Base-by-base conservation (phyloP, 202 grass and related monocot genomes). In the Tripidium arundinaceum region DNA sequence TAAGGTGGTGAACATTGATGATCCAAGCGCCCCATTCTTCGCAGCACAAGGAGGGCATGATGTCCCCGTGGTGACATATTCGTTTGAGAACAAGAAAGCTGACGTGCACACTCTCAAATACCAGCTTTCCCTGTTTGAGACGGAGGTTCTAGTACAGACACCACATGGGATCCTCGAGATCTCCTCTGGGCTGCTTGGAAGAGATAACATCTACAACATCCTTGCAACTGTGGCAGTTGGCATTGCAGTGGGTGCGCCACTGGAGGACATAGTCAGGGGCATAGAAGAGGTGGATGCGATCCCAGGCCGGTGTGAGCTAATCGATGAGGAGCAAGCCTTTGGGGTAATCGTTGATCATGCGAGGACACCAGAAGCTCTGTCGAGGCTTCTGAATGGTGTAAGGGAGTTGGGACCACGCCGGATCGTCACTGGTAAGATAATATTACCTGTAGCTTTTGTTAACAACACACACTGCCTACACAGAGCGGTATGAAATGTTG, bases 241-340 rank as follows among this genome's bases (percentile, higher is more conserved):
- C 47, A 80, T 98, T 85, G 90, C 92, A 76, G 94, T 94, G 40
- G 92, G 86, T 49, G 92, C 87, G 14, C 88, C 89, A 24, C 65
- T 98, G 90, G 94, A 94, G 81, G 88, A 94, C 68, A 98, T 98
- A 79, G 94, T 98, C 11, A 98, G 77, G 79, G 92, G 94, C 55
- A 89, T 98, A 28, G 94, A 98, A 83, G 94, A 98, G 84, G 94
- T 98, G 42, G 94, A 98, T 87, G 89, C 90, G 70, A 91, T 98
- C 76, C 94, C 94, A 11, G 94, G 94, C 49, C 89, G 90, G 43
- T 92, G 88, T 74, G 94, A 98, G 79, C 87, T 94, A 65, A 98
- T 98, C 75, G 94, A 98, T 27, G 94, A 98, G 84, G 94, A 98
- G 25, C 94, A 98, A 90, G 92, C 92, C 8, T 98, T 90, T 87